Evolutionary conservation across 176 grass and related monocot species (phyloP), one percentile per base, ranked within the genome.

Genomic region (Poa pratensis): DNA sequence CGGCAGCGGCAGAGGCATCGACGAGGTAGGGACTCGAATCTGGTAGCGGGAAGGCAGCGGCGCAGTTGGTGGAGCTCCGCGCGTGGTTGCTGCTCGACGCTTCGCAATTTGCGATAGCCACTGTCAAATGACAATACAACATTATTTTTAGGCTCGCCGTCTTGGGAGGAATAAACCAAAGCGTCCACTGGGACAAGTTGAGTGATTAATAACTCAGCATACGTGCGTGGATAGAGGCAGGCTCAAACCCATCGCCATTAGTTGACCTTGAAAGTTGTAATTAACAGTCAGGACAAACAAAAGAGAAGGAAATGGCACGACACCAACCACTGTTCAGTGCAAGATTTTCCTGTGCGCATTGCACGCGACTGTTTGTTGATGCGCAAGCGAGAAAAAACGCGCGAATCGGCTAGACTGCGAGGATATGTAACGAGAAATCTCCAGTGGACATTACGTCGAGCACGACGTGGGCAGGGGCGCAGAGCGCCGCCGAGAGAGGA

Each of bases 181-280:
- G 14, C 27, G 20, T 55, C 65, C 50, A n/a, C 50, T 40, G n/a
- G 59, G 5, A 12, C 63, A 58, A 79, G 76, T 79, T 78, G 76
- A 17, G 50, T 18, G 12, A 62, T 22, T 78, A 17, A 62, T 35
- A 61, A 61, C n/a, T 10, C n/a, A 1, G n/a, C 22, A 9, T 14
- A 62, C 63, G 57, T 62, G 76, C 53, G 32, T 39, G 23, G 51
- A 77, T 30, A 76, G 19, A 46, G 45, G 63, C 42, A 49, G 4
- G 59, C 39, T 46, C 23, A 27, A 27, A 30, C 77, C 40, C 8
- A 48, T 65, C 23, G 24, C 17, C 42, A n/a, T 30, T 3, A 16
- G 10, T 45, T 46, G 76, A 66, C 77, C 23, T n/a, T n/a, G n/a
- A n/a, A n/a, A n/a, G n/a, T 49, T 46, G 42, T 18, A 45, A 46